phyloP scores from a whole-genome alignment of 1,284 basidiomycete genomes.

The Peniophora sp. region DNA sequence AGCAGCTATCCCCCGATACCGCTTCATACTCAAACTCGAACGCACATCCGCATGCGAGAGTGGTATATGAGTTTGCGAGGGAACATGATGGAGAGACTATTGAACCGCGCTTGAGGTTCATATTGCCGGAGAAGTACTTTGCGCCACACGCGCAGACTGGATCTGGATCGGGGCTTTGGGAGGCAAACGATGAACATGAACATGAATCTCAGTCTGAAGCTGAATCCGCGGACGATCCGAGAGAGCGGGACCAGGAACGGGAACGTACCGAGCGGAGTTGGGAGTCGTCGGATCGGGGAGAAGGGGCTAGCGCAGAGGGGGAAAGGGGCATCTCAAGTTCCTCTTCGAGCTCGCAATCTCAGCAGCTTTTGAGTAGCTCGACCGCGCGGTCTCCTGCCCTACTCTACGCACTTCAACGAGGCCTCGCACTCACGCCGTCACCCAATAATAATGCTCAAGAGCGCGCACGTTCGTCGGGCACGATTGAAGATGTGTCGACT shows the following conservation, averaged over 20 bases:
- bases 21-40: conserved; percentile 4
- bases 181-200: too few relatives aligned
- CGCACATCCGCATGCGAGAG: conserved; percentile 10
- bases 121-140: conserved; percentile 19
- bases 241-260: background rate
- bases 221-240: background rate
- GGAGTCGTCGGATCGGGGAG: background rate
- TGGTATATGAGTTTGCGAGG: conserved; percentile 49
- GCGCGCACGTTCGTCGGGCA: background rate
- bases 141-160: too few relatives aligned
- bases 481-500: background rate
- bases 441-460: background rate
- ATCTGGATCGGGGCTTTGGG: background rate
- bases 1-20: conserved; percentile 5
- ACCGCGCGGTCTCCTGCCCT: background rate
- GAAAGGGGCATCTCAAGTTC: background rate
- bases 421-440: background rate
- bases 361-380: background rate
- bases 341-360: background rate
- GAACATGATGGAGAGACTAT: conserved; percentile 31
- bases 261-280: background rate
- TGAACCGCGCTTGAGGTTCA: conserved; percentile 49
- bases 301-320: background rate
- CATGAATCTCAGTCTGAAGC: too few relatives aligned
- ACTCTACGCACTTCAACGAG: background rate